Conservation (phyloP, 192 early-diverging fungal genomes). For the Coemansia sp. region DNA sequence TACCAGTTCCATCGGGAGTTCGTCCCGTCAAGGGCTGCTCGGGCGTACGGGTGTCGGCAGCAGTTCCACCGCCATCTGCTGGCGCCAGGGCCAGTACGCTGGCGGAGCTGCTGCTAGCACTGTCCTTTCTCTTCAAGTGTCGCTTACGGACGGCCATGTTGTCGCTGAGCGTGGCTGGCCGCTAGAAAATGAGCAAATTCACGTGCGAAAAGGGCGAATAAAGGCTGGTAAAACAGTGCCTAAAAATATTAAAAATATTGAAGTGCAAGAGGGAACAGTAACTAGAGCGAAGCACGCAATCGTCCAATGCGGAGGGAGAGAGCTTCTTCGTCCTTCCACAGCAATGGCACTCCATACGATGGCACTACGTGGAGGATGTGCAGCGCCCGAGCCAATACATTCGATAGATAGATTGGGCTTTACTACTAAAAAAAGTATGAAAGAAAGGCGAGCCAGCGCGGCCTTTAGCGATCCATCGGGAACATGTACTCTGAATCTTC, state of each 20-base stretch:
- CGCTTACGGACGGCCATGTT: slow-evolving; percentile 45
- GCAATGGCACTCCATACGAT: background rate
- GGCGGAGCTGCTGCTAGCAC: background rate
- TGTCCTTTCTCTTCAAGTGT: slow-evolving; percentile 14
- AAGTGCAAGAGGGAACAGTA: background rate
- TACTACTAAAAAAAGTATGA: background rate
- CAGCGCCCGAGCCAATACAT: background rate
- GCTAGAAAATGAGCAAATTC: background rate
- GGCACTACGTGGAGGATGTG: background rate
- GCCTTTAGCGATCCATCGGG: slow-evolving; percentile 22
- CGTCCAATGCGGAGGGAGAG: background rate
- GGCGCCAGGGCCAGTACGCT: background rate
- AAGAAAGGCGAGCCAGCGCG: background rate
- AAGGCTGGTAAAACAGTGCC: background rate
- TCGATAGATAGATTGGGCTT: background rate
- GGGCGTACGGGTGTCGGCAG: background rate
- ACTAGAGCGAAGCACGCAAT: background rate
- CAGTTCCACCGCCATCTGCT: background rate
- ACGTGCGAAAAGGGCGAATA: background rate
- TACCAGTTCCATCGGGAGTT: slow-evolving; percentile 50
- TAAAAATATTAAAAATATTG: background rate
- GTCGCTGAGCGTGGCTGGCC: background rate
- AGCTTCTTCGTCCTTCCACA: background rate
- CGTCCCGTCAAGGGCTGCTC: slow-evolving; percentile 31
- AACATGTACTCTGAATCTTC: slow-evolving; percentile 25